Percentiles rank a stretch among this genome's conserved stretches.
Conservation (phyloP, 2,329 filamentous ascomycete species). For the Cercospora sp. region DNA sequence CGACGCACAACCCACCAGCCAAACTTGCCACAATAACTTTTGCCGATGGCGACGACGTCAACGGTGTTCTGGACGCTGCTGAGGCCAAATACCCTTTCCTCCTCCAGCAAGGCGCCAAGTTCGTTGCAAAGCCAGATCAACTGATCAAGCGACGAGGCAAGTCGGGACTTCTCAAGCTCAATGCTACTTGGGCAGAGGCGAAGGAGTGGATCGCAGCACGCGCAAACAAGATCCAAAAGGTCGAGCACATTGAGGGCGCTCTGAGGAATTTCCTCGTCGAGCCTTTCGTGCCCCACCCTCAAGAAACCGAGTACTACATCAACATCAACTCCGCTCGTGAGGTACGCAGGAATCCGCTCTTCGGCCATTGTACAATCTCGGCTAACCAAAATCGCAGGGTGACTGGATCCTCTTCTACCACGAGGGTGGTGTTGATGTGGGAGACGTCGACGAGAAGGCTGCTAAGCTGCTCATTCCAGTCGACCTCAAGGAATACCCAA, state of each 20-base stretch:
- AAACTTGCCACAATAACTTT: constrained; percentile 93
- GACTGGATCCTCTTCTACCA: constrained; percentile 99
- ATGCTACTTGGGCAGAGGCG: constrained; percentile 95
- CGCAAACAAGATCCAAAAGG: constrained; percentile 87
- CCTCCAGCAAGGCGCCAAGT: constrained; percentile 77
- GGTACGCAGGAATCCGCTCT: constrained; percentile 62
- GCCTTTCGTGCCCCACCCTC: constrained; percentile 94
- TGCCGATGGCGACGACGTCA: constrained; percentile 79
- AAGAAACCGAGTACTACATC: constrained; percentile 98
- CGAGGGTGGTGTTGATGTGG: constrained; percentile 98
- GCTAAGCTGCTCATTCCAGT: constrained; percentile 98
- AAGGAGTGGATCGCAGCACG: constrained; percentile 91
- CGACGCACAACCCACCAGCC: constrained; percentile 88
- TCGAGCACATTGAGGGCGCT: constrained; percentile 86
- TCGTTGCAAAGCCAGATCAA: constrained; percentile 99
- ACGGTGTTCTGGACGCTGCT: constrained; percentile 86
- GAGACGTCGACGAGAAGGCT: constrained; percentile 97
- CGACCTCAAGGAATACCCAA: constrained; percentile 90
- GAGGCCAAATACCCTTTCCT: constrained; percentile 98
- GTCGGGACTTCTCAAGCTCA: constrained; percentile 92
- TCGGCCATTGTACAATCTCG: neutral
- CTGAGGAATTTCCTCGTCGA: constrained; percentile 96
- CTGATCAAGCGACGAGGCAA: constrained; percentile 99
- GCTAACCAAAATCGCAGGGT: constrained; percentile 62
- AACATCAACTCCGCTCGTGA: constrained; percentile 99